Evolutionary conservation across 257 asterid genomes (phyloP).

Genomic region (Vinca minor): DNA sequence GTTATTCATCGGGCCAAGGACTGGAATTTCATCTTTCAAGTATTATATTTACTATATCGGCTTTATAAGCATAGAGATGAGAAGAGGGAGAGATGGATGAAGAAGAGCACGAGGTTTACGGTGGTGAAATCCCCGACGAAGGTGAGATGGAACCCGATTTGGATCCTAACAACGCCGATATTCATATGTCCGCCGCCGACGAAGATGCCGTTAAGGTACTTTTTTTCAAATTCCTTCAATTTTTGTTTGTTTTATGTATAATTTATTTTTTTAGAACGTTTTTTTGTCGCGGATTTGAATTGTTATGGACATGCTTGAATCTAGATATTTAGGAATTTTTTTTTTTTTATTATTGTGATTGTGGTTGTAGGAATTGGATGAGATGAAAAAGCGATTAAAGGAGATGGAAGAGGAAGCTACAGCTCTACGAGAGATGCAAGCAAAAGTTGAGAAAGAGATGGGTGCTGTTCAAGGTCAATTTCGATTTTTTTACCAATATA

Average conservation of each 20-base stretch:
- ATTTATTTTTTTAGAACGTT: background rate
- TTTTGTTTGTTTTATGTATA: background rate
- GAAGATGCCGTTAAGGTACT: constrained; percentile 37
- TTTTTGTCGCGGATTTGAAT: background rate
- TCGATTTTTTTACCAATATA: background rate
- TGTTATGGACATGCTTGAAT: constrained; percentile 9
- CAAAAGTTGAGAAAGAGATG: constrained; percentile 44
- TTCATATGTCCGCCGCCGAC: constrained; percentile 34
- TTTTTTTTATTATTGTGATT: too few relatives aligned
- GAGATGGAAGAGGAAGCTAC: constrained; percentile 47
- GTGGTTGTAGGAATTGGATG: constrained; percentile 33
- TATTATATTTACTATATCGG: too few relatives aligned
- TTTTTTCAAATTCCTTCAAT: background rate
- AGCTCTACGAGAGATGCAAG: constrained; percentile 46
- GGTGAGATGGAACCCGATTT: constrained; percentile 44
- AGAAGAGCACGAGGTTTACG: constrained; percentile 50
- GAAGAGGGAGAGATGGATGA: constrained; percentile 27
- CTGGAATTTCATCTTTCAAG: too few relatives aligned
- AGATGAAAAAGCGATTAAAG: constrained; percentile 46
- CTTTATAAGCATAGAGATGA: too few relatives aligned
- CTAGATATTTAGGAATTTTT: background rate
- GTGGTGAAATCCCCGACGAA: constrained; percentile 42
- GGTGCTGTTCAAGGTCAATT: constrained; percentile 37
- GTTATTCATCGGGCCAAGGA: too few relatives aligned
- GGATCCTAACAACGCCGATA: too few relatives aligned